These are phyloP conservation scores for Eucalyptus erythrocorys DNA, from an alignment of 345 rosid genomes.

Conservation along the genomic window DNA sequence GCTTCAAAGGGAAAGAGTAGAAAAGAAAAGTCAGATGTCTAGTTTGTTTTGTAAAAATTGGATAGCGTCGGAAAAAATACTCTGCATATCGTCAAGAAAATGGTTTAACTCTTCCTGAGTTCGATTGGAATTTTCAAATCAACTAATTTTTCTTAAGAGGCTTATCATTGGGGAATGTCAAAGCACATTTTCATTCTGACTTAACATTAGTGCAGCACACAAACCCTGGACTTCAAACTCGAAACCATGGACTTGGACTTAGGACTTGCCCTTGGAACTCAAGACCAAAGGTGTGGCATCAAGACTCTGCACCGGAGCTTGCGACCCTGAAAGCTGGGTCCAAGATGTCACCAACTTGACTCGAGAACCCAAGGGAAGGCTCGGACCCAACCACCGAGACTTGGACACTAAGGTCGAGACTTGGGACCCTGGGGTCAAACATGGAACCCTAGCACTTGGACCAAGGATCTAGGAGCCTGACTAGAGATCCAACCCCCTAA, in stretches of 20 bases:
- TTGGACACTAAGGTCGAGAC: neutral
- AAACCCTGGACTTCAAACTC: neutral
- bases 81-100: neutral
- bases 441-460: neutral
- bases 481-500: neutral
- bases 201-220: neutral
- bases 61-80: neutral
- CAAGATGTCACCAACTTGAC: neutral
- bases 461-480: too few relatives aligned
- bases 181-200: neutral
- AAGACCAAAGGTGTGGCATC: neutral
- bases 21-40: neutral
- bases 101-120: neutral
- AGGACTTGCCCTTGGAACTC: neutral
- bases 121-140: neutral
- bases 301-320: too few relatives aligned
- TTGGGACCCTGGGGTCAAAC: neutral
- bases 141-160: neutral
- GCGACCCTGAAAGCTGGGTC: neutral
- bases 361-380: neutral
- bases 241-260: neutral
- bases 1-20: neutral
- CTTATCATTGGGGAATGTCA: neutral
- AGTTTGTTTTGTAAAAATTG: neutral
- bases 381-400: neutral